A percentile compares a stretch with the other conserved stretches of the same genome.
These are phyloP conservation scores for Dothidotthia symphoricarpi DNA, from an alignment of 2,329 filamentous ascomycete genomes.

Conservation along the genomic window DNA sequence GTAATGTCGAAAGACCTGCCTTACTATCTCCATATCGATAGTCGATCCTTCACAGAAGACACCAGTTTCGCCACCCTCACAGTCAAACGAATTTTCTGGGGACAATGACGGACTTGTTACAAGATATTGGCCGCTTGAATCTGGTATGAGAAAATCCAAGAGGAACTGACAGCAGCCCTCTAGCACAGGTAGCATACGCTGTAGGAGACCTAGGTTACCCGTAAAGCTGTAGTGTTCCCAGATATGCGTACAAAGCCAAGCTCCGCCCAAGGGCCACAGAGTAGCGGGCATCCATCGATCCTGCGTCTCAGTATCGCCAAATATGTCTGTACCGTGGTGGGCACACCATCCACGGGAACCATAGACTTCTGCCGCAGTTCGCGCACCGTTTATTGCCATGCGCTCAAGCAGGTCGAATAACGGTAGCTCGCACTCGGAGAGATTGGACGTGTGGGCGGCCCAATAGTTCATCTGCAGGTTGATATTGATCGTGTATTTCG, in stretches of 20 bases:
- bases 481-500: slow-evolving; percentile 54
- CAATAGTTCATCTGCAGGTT: slow-evolving; percentile 58
- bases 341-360: slow-evolving; percentile 24
- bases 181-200: slow-evolving; percentile 28
- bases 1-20: slow-evolving; percentile 41
- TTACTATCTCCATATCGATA: slow-evolving; percentile 50
- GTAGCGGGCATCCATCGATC: slow-evolving; percentile 26
- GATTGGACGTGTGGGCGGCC: slow-evolving; percentile 29
- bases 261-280: slow-evolving; percentile 29
- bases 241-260: slow-evolving; percentile 28
- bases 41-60: slow-evolving; percentile 33
- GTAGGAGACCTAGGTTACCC: slow-evolving; percentile 15
- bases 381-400: slow-evolving; percentile 33
- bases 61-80: slow-evolving; percentile 27
- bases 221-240: slow-evolving; percentile 26
- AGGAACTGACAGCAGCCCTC: slow-evolving; percentile 41
- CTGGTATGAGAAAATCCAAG: slow-evolving; percentile 41
- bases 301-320: slow-evolving; percentile 24
- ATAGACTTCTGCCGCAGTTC: slow-evolving; percentile 20
- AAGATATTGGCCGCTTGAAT: slow-evolving; percentile 13
- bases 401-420: slow-evolving; percentile 46
- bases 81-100: slow-evolving; percentile 39
- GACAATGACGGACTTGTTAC: slow-evolving; percentile 43
- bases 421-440: slow-evolving; percentile 42
- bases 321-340: slow-evolving; percentile 32